Conservation (phyloP, 371 early-diverging fungal genomes). For the Mucor circinelloides region DNA sequence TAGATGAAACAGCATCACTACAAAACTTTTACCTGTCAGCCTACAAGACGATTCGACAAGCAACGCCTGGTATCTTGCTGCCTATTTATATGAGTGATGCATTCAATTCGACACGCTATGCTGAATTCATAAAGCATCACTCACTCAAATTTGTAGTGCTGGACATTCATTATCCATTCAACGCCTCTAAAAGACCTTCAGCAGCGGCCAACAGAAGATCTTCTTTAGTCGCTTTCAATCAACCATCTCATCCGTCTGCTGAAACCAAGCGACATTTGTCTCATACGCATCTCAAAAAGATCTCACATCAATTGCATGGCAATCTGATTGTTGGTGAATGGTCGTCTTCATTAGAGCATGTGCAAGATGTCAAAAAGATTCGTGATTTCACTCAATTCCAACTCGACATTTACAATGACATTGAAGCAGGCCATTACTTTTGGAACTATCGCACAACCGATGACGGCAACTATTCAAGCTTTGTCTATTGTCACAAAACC, state of each 20-base stretch:
- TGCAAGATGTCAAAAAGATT: not conserved
- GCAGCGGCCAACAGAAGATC: not conserved
- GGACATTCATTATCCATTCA: not conserved
- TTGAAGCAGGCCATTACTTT: constrained; percentile 30
- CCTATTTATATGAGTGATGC: not conserved
- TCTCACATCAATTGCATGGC: not conserved
- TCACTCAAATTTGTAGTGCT: not conserved
- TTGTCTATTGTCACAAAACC: constrained; percentile 30
- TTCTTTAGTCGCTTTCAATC: not conserved
- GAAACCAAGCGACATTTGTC: not conserved
- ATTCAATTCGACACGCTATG: not conserved
- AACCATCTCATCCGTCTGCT: not conserved
- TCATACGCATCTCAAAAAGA: not conserved
- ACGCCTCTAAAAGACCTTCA: not conserved
- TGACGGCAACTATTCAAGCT: constrained; percentile 36
- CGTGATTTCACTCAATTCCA: not conserved
- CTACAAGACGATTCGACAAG: not conserved
- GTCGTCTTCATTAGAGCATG: not conserved
- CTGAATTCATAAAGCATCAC: not conserved
- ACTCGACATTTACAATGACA: constrained; percentile 17
- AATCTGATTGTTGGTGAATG: not conserved
- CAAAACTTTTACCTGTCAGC: not conserved
- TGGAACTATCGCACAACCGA: constrained; percentile 39
- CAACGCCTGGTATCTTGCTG: not conserved
- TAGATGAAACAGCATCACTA: not conserved